Evolutionary conservation across 148 eudicot species (phyloP).

Genomic region (Mesembryanthemum crystallinum): DNA sequence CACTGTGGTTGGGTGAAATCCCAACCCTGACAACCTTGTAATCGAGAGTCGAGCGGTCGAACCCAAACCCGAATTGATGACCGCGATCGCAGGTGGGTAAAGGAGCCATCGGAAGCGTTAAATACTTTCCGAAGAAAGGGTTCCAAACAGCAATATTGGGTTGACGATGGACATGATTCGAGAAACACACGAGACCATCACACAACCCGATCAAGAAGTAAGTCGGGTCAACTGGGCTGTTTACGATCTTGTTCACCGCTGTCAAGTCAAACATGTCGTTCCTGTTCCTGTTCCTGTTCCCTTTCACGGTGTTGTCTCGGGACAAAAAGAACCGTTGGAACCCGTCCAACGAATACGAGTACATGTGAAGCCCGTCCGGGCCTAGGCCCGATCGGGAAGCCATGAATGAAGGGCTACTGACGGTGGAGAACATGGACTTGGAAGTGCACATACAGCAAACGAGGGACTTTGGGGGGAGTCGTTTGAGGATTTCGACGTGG

Average conservation of each 20-base stretch:
- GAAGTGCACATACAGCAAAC: constrained; percentile 3
- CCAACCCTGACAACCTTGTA: constrained; percentile 22
- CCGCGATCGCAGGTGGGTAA: neutral
- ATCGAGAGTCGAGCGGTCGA: neutral
- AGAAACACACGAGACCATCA: constrained; percentile 18
- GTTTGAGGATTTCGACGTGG: constrained; percentile 14
- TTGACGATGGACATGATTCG: neutral
- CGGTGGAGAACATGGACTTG: neutral
- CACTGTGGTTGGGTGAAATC: neutral
- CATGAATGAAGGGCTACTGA: constrained; percentile 15
- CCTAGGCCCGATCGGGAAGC: neutral
- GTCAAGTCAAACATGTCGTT: too few species aligned
- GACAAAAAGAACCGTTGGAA: neutral
- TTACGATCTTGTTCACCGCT: too few species aligned
- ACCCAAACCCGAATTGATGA: constrained; percentile 22
- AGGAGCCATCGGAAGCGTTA: neutral
- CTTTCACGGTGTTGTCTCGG: too few species aligned
- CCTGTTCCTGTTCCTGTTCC: too few species aligned
- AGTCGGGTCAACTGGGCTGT: neutral
- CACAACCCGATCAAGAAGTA: constrained; percentile 14
- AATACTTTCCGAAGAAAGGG: constrained; percentile 13
- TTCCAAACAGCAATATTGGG: constrained; percentile 21
- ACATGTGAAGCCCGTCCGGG: neutral
- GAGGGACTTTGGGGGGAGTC: neutral
- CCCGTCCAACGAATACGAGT: neutral